These are phyloP conservation scores for Pogostemon cablin DNA, from an alignment of 257 asterid species.

Conservation along the genomic window DNA sequence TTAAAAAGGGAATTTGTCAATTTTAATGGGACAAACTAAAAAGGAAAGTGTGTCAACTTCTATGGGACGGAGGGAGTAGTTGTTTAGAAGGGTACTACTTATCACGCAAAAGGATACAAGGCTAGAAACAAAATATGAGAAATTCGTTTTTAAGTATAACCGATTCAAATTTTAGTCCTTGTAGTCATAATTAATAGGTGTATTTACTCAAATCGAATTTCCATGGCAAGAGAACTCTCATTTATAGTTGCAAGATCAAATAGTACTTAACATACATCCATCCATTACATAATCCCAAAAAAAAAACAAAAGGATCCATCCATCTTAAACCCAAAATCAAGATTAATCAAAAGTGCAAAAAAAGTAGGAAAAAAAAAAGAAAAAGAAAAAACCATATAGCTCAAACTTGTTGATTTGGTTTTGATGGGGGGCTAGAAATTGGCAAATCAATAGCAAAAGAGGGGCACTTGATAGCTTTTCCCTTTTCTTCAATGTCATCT, in stretches of 20 bases:
- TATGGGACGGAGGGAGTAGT: too few species aligned
- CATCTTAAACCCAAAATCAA: constrained; percentile 28
- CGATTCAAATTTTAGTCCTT: too few species aligned
- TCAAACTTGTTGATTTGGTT: constrained; percentile 37
- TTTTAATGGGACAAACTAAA: too few species aligned
- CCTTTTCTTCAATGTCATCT: constrained; percentile 7
- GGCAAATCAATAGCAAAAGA: constrained; percentile 44
- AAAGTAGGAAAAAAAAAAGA: neutral
- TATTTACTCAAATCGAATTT: too few species aligned
- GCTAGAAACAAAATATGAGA: too few species aligned
- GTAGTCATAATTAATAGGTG: too few species aligned
- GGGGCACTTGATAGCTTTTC: constrained; percentile 27
- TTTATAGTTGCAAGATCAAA: constrained; percentile 23
- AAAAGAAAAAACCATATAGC: neutral
- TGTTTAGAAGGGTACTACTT: too few species aligned
- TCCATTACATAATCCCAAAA: constrained; percentile 18
- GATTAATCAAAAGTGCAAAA: neutral
- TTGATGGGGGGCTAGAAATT: constrained; percentile 6
- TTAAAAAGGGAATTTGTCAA: too few species aligned
- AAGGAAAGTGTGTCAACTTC: too few species aligned
- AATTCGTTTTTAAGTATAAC: too few species aligned
- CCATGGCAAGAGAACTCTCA: constrained; percentile 21
- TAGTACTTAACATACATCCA: constrained; percentile 27
- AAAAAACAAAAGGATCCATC: constrained; percentile 32
- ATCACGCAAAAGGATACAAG: too few species aligned